Evolutionary conservation across 176 grass and related monocot species (phyloP), one percentile per base, ranked within the genome.

Genomic region (Tuctoria greenei): DNA sequence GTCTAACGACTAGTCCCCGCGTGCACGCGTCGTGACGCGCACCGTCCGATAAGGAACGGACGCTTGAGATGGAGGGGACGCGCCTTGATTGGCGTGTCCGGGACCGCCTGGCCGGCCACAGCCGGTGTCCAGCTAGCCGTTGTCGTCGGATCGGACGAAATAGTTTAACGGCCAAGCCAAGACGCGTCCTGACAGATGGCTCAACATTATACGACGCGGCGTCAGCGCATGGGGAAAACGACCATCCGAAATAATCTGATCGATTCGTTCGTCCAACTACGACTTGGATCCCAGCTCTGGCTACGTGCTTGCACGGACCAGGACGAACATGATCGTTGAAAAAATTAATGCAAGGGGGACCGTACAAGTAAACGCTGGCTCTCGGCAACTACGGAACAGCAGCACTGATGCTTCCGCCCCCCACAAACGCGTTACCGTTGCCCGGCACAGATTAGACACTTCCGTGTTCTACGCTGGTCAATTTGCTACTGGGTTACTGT

Each of bases 101-200:
- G 51, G 1, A n/a, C n/a, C 8, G 1, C 8, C 2, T 24, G 13
- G 82, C 47, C 25, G 8, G 66, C 3, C 70, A 72, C 79, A 52
- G 58, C 10, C 47, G 18, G 17, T 51, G 31, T 36, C 44, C 74
- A 66, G 82, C 80, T 88, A 83, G 85, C 85, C 85, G 85, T 83
- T 83, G 85, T 16, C 69, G 69, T 39, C 69, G 61, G 80, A n/a
- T 73, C 26, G 36, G 50, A 50, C 26, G 36, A 41, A 50, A 47
- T 77, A n/a, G 60, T 17, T 77, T 51, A 82, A 50, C 46, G 2
- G 76, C 42, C 42, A 37, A 27, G 23, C 4, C n/a, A n/a, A n/a
- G 59, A 39, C 10, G 15, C 13, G 23, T 4, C 37, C 62, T 24
- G 69, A 75, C 84, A 80, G 71, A 75, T 75, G 25, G 71, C 71